Percentiles rank a stretch among this genome's conserved stretches.
Evolutionary conservation across 345 rosid genomes (phyloP).

Genomic region (Rhizophora apiculata): DNA sequence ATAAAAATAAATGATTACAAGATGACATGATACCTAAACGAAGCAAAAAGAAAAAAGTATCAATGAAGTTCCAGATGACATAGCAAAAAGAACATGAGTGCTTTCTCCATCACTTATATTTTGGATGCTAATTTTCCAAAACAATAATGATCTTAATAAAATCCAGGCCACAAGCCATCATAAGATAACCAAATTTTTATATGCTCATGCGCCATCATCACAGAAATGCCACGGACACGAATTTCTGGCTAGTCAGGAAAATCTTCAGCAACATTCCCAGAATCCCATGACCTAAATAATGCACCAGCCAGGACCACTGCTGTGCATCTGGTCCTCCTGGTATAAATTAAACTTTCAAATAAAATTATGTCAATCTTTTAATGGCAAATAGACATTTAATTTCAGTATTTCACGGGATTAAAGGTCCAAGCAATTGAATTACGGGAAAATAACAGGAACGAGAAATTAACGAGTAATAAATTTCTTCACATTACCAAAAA

Average conservation of each 20-base stretch:
- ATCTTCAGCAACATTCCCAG: not conserved
- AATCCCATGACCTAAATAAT: not conserved
- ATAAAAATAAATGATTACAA: constrained; percentile 23
- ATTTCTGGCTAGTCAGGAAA: not conserved
- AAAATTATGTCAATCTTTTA: no score
- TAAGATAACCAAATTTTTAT: not conserved
- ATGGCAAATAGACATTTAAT: no score
- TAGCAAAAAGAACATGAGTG: not conserved
- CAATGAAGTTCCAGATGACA: constrained; percentile 1
- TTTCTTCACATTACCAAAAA: not conserved
- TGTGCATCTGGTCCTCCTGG: not conserved
- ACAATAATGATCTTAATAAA: not conserved
- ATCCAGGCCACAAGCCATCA: not conserved
- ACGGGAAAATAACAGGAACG: not conserved
- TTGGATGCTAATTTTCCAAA: not conserved
- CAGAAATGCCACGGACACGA: not conserved
- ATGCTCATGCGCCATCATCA: not conserved
- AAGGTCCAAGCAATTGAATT: not conserved
- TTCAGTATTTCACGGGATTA: no score
- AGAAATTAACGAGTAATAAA: not conserved
- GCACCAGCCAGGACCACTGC: not conserved
- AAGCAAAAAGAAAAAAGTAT: no score
- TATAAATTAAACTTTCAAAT: not conserved
- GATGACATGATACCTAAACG: constrained; percentile 5
- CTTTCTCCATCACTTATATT: not conserved